phyloP scores from a whole-genome alignment of 768 basidiomycete genomes.

The Boletus coccyginus region DNA sequence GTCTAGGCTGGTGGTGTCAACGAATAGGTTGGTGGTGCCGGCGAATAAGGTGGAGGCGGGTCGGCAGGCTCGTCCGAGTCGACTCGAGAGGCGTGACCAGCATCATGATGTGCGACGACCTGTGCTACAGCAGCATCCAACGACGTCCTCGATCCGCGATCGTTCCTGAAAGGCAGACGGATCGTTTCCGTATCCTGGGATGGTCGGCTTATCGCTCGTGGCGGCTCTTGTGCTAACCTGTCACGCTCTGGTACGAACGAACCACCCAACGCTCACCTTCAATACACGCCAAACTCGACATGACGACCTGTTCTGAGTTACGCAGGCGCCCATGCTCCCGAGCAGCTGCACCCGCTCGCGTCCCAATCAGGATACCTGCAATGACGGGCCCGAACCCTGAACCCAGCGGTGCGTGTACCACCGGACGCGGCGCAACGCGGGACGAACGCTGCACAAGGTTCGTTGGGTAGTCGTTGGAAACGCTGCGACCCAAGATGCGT shows the following conservation, averaged over 20 bases:
- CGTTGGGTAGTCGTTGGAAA: neutral
- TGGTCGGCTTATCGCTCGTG: neutral
- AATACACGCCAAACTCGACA: too few relatives aligned
- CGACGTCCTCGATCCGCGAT: neutral
- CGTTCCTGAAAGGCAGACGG: neutral
- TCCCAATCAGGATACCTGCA: neutral
- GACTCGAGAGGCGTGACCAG: too few relatives aligned
- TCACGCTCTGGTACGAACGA: neutral
- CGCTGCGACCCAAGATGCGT: neutral
- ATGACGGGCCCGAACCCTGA: neutral
- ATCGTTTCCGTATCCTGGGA: too few relatives aligned
- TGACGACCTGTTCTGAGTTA: fast-evolving
- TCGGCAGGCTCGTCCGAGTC: neutral
- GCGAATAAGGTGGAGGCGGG: neutral
- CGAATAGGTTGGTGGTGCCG: neutral
- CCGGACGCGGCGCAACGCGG: neutral
- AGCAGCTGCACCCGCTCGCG: too few relatives aligned
- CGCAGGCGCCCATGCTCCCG: neutral
- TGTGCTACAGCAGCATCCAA: neutral
- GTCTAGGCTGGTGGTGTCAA: neutral
- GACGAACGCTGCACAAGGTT: neutral
- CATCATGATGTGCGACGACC: too few relatives aligned
- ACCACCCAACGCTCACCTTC: neutral
- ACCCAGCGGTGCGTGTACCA: neutral
- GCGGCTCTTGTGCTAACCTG: neutral